Evolutionary conservation across 2,329 filamentous ascomycete species (phyloP).

Genomic region (Epichloe festucae): DNA sequence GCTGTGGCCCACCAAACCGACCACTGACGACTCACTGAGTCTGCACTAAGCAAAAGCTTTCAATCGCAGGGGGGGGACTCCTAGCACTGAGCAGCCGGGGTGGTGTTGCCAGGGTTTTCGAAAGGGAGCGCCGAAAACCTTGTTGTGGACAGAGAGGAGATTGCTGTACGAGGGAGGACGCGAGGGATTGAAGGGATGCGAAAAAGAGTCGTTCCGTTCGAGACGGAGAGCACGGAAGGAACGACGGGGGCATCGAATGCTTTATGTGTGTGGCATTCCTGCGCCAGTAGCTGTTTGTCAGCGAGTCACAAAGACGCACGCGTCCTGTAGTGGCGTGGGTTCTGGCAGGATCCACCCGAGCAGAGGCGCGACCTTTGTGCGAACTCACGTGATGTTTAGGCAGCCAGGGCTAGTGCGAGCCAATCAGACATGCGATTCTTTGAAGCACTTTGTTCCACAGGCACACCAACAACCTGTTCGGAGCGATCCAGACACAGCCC

Average conservation of each 20-base stretch:
- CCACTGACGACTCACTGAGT: background rate
- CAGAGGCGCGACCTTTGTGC: conserved; percentile 20
- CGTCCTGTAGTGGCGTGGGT: conserved; percentile 6
- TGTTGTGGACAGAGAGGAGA: background rate
- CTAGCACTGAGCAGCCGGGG: background rate
- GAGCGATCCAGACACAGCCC: background rate
- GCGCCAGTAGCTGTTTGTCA: background rate
- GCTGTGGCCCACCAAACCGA: background rate
- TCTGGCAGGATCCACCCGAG: background rate
- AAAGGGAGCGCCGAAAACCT: background rate
- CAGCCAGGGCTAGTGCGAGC: conserved; percentile 13
- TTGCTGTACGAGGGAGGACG: background rate
- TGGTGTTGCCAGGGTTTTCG: background rate
- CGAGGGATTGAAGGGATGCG: background rate
- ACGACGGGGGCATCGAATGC: background rate
- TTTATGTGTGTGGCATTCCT: background rate
- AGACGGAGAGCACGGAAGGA: background rate
- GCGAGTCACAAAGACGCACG: conserved; percentile 10
- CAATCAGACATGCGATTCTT: background rate
- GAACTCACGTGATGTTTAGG: conserved; percentile 25
- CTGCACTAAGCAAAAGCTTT: background rate
- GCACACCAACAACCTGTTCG: background rate
- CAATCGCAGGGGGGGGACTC: background rate
- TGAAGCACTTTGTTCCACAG: background rate
- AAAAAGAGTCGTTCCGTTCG: background rate